Evolutionary conservation across 1,284 basidiomycete species (phyloP), one percentile per base, ranked within the genome.

Genomic region (Exsudoporus floridanus): DNA sequence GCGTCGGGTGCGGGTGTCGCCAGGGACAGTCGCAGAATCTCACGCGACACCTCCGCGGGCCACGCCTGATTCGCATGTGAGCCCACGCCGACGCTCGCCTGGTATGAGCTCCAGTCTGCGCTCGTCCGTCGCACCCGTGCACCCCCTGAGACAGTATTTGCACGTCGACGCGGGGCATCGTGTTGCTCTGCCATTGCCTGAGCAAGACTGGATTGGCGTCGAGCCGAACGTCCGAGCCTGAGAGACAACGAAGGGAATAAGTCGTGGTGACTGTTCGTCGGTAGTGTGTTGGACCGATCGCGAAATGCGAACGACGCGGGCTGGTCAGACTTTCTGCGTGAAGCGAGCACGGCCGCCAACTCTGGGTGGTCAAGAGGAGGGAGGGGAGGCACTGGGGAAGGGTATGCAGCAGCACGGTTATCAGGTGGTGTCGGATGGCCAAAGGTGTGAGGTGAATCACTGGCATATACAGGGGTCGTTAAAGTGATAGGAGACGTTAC

Each of bases 311-410:
- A 47, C 38, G 28, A 36, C n/a, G 52, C 12, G n/a, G 56, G 35
- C 37, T 54, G 54, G 27, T 23, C 40, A 28, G 40, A 40, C 21
- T 56, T 55, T 38, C 42, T 50, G 25, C 55, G 63, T 16, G 52
- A 56, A 44, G 60, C 54, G 46, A 67, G 53, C 9, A 52, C 57
- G 7, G 63, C 63, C 40, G 64, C 49, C 37, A 80, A 70, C 36
- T 74, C 77, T n/a, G 79, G 78, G 61, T 81, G 81, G 50, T 76
- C 67, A 18, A 82, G 70, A 6, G 78, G 72, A 21, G 81, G 82
- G 31, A 83, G 62, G 10, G 81, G 78, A 9, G 81, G 81, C 3
- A 67, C 60, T 21, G 65, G 59, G 13, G 63, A 67, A 59, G 55
- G 52, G 36, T 60, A 49, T 46, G 54, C 49, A 40, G 65, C 58